Evolutionary conservation across 257 asterid genomes (phyloP), one percentile per base, ranked within the genome.

Genomic region (Fraxinus americana): DNA sequence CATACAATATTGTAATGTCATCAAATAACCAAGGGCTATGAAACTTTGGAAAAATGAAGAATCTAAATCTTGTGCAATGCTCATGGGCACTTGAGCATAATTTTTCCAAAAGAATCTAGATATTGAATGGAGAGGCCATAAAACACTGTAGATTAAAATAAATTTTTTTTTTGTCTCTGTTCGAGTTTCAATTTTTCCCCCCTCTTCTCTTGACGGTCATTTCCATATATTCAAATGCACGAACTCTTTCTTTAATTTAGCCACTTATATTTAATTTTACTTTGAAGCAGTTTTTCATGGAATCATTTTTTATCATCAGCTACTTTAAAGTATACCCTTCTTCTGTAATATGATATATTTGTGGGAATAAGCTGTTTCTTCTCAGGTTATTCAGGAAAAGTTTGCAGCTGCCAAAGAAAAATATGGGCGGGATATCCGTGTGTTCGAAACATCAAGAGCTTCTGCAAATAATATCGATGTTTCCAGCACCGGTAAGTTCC

Each of bases 381-480:
- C 74, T 65, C 74, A 59, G 75, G 67, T 35, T 50, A 57, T 82
- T 38, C 83, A 93, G 97, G 92, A 82, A 41, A 89, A 74, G 89
- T 89, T 96, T 85, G 95, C 89, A n/a, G 95, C 90, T 81, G 97
- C 95, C 38, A 93, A 87, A 84, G 95, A 93, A 78, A 91, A 87
- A 68, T 88, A 85, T 83, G 98, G 99, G 67, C 90, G 94, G 59
- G 97, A 91, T 57, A 83, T 93, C 73, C 86, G 93, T 38, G 94
- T 96, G 48, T 96, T 91, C 79, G 90, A 91, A 91, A 93, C 97
- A 78, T 70, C 87, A 76, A 1, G 77, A 70, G 79, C 92, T 76
- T 91, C 98, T 81, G 84, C 84, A 43, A 74, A 85, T 23, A 76
- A 91, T 72, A 73, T 77, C 75, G 82, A 82, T 83, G 87, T 77